A percentile compares a stretch with the other conserved stretches of the same genome.
phyloP scores from a whole-genome alignment of 2,329 filamentous ascomycete genomes.

The Ascochyta viciae-villosae region DNA sequence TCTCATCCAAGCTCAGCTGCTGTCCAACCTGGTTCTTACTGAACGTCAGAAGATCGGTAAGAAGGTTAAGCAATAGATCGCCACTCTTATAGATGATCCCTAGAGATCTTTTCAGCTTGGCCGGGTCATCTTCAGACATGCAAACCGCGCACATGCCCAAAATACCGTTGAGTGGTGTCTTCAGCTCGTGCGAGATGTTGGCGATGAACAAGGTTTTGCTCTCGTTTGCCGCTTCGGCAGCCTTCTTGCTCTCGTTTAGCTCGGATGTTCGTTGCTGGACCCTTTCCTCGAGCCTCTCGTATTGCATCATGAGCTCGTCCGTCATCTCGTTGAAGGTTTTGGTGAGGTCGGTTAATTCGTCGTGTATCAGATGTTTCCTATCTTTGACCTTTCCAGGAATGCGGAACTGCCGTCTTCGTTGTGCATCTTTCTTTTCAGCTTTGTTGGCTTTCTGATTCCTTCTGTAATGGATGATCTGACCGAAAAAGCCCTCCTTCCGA shows the following conservation, averaged over 20 bases:
- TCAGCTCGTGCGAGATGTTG: conserved; percentile 86
- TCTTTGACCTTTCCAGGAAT: conserved; percentile 85
- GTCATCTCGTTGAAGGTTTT: conserved; percentile 93
- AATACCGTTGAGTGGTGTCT: conserved; percentile 94
- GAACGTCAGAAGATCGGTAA: conserved; percentile 90
- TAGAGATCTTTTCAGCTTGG: conserved; percentile 80
- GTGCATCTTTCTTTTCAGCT: conserved; percentile 49
- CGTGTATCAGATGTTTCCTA: conserved; percentile 75
- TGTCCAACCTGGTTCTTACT: conserved; percentile 95
- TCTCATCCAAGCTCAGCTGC: conserved; percentile 80
- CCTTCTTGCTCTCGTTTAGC: conserved; percentile 87
- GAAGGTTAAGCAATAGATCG: conserved; percentile 81
- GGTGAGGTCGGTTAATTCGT: conserved; percentile 85
- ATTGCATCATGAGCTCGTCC: conserved; percentile 86
- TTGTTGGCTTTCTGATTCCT: conserved; percentile 43
- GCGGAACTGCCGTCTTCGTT: conserved; percentile 69
- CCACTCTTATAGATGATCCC: conserved; percentile 89
- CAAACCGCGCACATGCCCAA: conserved; percentile 92
- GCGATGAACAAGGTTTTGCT: conserved; percentile 98
- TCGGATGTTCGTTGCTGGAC: conserved; percentile 83
- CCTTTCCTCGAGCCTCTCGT: conserved; percentile 81
- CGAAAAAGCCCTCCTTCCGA: conserved; percentile 55
- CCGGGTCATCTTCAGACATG: conserved; percentile 86
- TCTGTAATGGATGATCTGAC: conserved; percentile 46
- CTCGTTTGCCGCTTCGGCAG: conserved; percentile 92